Evolutionary conservation across 371 early-diverging fungal species (phyloP), one percentile per base, ranked within the genome.

Genomic region (Vairimorpha necatrix): DNA sequence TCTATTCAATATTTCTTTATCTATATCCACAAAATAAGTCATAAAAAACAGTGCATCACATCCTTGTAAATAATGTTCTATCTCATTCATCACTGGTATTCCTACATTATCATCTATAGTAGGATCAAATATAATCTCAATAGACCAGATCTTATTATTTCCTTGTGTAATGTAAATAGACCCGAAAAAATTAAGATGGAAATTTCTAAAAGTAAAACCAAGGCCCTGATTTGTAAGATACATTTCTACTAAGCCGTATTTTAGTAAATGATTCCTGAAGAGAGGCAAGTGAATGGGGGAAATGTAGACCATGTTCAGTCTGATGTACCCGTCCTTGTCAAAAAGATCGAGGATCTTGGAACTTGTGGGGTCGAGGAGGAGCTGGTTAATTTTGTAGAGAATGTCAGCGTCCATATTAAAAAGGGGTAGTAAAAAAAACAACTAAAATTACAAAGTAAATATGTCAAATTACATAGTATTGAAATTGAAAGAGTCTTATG

Each of bases 81-180:
- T 67, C 50, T 75, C 79, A 16, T 39, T 65, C 42, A 81, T 50
- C 6, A 78, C 58, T 0, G 58, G 48, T 28, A 63, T 50, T 0
- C 76, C 67, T 11, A 46, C 58, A 1, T 67, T 67, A 6, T 63
- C 60, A 39, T 60, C 69, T 24, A 76, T 63, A 39, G 53, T 60
- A 38, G 82, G 79, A 36, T 81, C 79, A 71, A 81, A 81, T 46
- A 75, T 76, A 33, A 81, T 33, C 56, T 81, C 82, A 47, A 81
- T 53, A 30, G 68, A 69, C 36, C 69, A 78, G 32, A 81, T 72
- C 50, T 74, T 75, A 56, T 26, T 18, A 20, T 58, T 34, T 54
- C 34, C 58, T 18, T 39, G 33, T 18, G 63, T 56, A 30, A 65
- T n/a, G 24, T 46, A 70, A 26, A 33, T 67, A 24, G 36, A 30